Evolutionary conservation across 306 rosid species (phyloP), one percentile per base, ranked within the genome.

Genomic region (Trichosanthes cucumerina): DNA sequence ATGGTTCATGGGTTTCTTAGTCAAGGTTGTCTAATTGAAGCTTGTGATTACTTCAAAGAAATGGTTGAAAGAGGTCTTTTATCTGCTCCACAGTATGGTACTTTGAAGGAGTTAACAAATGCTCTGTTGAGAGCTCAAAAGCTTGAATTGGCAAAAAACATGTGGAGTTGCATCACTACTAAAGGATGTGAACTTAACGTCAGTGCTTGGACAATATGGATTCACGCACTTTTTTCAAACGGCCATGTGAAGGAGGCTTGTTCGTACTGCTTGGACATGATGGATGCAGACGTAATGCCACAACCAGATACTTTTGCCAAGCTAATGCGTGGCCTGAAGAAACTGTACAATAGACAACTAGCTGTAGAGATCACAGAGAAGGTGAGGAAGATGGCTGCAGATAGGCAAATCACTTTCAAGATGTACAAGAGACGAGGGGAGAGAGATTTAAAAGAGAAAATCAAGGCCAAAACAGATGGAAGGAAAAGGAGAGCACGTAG

Each of bases 171-270:
- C 75, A 82, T 93, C 14, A 84, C 82, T 70, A 78, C 78, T 73
- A 84, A 80, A 68, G 90, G 89, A 47, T 84, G 96, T 72, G 92
- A 88, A 52, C 81, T 93, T 73, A 88, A 93, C 80, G 92, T 82
- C 78, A 80, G 18, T 82, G 93, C 93, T 14, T 93, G 97, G 92
- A 93, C 98, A 49, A 91, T 93, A 64, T 93, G 97, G 97, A 91
- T 93, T 84, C 96, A 91, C 71, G 90, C 93, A 5, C 87, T 93
- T 79, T 93, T 85, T 80, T 85, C 91, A n/a, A 91, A 85, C 73
- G 97, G 96, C 76, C 93, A 88, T 81, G 92, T 91, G 82, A 90
- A 88, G 82, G 96, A 91, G 87, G 97, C 97, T 66, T 93, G 98
- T 80, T 88, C 96, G 0, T 87, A 84, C 62, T 88, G 98, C 79